These are phyloP conservation scores for Arachis monticola DNA, from an alignment of 331 rosid species.

Conservation along the genomic window DNA sequence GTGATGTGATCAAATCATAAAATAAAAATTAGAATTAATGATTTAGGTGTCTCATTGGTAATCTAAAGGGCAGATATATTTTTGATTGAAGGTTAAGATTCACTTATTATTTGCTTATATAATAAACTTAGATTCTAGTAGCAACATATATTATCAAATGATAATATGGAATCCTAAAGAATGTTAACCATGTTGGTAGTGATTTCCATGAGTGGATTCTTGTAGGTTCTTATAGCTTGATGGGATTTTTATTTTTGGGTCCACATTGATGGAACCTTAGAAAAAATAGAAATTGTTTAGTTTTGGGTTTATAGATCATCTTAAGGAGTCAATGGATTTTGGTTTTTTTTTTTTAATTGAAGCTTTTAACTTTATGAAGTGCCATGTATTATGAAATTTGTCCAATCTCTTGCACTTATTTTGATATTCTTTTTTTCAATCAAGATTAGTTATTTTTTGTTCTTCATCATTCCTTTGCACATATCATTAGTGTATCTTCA, in stretches of 20 bases:
- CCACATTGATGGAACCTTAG: neutral
- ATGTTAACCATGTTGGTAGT: neutral
- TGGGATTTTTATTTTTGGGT: neutral
- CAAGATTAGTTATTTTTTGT: neutral
- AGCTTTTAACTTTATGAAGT: slow-evolving; percentile 28
- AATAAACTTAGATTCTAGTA: slow-evolving; percentile 19
- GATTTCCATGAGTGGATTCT: neutral
- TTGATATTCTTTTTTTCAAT: neutral
- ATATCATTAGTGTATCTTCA: neutral
- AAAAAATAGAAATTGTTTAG: neutral
- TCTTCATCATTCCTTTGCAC: neutral
- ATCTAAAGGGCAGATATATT: slow-evolving; percentile 16
- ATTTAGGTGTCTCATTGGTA: slow-evolving; percentile 27
- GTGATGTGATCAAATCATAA: neutral
- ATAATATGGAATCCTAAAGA: neutral
- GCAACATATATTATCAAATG: slow-evolving; percentile 3
- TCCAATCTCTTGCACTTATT: neutral
- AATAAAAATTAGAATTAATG: neutral
- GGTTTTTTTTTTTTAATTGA: slow-evolving; percentile 1
- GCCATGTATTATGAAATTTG: slow-evolving; percentile 3
- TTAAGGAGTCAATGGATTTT: neutral
- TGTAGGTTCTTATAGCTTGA: neutral
- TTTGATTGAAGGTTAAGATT: slow-evolving; percentile 13
- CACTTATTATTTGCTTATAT: slow-evolving; percentile 8
- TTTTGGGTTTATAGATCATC: neutral